These are phyloP conservation scores for Lasiosphaeriaceae sp. DNA, from an alignment of 495 filamentous ascomycete species.

Conservation along the genomic window DNA sequence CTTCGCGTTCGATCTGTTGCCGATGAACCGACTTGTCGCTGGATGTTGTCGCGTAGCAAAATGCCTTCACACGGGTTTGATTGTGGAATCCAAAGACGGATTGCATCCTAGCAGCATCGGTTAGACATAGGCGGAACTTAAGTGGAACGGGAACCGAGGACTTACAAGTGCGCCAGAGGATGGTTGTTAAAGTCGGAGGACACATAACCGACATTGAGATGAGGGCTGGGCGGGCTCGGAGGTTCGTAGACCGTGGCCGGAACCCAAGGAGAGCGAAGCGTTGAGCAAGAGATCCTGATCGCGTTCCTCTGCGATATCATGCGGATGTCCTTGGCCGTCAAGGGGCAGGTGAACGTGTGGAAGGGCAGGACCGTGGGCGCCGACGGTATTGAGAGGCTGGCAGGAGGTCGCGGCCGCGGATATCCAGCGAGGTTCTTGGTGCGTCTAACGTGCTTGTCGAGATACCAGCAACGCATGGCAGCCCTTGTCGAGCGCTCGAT, in stretches of 20 bases:
- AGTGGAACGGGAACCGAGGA: background rate
- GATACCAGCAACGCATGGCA: constrained; percentile 83
- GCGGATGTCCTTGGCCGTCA: constrained; percentile 90
- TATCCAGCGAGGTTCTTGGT: constrained; percentile 60
- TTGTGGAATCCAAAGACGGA: constrained; percentile 96
- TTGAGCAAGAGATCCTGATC: constrained; percentile 85
- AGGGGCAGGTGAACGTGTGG: constrained; percentile 93
- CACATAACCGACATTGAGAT: constrained; percentile 89
- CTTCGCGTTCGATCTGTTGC: constrained; percentile 90
- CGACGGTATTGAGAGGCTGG: constrained; percentile 71
- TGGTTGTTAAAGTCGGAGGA: constrained; percentile 99
- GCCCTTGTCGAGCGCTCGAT: constrained; percentile 78
- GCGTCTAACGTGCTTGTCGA: constrained; percentile 68
- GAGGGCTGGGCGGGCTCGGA: constrained; percentile 74
- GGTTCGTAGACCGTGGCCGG: constrained; percentile 76
- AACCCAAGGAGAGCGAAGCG: constrained; percentile 81
- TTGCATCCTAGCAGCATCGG: constrained; percentile 71
- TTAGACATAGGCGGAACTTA: constrained; percentile 1
- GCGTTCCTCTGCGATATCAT: constrained; percentile 95
- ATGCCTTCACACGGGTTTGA: constrained; percentile 66
- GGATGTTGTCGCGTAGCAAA: constrained; percentile 94
- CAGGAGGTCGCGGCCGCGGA: constrained; percentile 69
- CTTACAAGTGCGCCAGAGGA: constrained; percentile 80
- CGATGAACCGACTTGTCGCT: constrained; percentile 91
- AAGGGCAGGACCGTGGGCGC: constrained; percentile 98